These are phyloP conservation scores for Phaffomyces thermotolerans DNA, from an alignment of 805 yeast species.

Conservation along the genomic window DNA sequence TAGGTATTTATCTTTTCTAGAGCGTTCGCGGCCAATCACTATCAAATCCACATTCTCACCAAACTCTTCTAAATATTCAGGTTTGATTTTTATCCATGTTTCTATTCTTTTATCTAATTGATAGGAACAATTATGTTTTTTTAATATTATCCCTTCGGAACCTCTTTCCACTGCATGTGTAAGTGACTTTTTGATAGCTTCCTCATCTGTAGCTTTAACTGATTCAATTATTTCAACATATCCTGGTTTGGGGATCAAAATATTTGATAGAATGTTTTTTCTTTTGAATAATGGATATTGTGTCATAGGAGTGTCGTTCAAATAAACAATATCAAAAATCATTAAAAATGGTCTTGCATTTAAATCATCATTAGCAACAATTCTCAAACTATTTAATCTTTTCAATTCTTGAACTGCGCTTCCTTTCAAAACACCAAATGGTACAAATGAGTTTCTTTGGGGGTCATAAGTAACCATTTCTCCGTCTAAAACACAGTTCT, in stretches of 20 bases:
- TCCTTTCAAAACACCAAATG: constrained; percentile 74
- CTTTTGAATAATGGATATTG: constrained; percentile 48
- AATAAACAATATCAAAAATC: constrained; percentile 64
- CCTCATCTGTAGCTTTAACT: constrained; percentile 34
- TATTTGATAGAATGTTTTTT: constrained; percentile 39
- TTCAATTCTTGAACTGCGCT: constrained; percentile 52
- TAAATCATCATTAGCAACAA: constrained; percentile 25
- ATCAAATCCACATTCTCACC: constrained; percentile 81
- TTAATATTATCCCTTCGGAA: constrained; percentile 80
- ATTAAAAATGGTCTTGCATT: constrained; percentile 46
- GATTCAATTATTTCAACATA: constrained; percentile 43
- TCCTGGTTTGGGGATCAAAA: constrained; percentile 33
- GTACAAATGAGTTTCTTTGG: constrained; percentile 45
- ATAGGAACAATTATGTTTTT: constrained; percentile 54
- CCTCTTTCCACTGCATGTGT: constrained; percentile 49
- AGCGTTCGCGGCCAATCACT: constrained; percentile 72
- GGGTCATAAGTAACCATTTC: constrained; percentile 90
- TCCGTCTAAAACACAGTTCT: constrained; percentile 59
- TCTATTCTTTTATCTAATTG: constrained; percentile 51
- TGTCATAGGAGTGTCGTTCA: constrained; percentile 62
- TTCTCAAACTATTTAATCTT: constrained; percentile 17
- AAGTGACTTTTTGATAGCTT: constrained; percentile 51
- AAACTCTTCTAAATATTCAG: constrained; percentile 78
- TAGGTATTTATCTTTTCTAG: constrained; percentile 59
- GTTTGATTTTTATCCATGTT: constrained; percentile 86